These are phyloP conservation scores for Hypsizygus marmoreus DNA, from an alignment of 768 basidiomycete genomes.

Conservation along the genomic window DNA sequence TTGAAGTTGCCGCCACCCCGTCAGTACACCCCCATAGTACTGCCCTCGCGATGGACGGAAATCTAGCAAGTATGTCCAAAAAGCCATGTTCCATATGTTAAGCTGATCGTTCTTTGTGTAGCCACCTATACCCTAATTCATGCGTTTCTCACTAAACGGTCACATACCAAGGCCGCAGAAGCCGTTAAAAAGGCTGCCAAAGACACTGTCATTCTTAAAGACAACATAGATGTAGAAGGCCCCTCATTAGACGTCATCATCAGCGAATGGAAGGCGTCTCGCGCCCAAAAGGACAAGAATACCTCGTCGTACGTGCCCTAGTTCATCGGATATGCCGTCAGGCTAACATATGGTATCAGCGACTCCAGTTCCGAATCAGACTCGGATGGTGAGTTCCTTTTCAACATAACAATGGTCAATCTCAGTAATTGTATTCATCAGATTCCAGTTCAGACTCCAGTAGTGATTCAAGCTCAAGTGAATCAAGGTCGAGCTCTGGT, in stretches of 20 bases:
- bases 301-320: constrained; percentile 19
- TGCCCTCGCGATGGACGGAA: constrained; percentile 44
- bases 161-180: constrained; percentile 70
- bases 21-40: background rate
- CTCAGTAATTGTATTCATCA: constrained; percentile 8
- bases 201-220: constrained; percentile 59
- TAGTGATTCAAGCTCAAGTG: constrained; percentile 27
- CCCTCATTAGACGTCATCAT: constrained; percentile 68
- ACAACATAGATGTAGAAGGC: constrained; percentile 46
- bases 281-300: constrained; percentile 23
- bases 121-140: constrained; percentile 79
- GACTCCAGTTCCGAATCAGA: constrained; percentile 21
- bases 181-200: constrained; percentile 76
- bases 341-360: constrained; percentile 5
- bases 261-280: constrained; percentile 56
- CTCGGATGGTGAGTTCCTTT: constrained; percentile 22
- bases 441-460: constrained; percentile 25
- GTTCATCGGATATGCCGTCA: constrained; percentile 7
- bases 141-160: constrained; percentile 65
- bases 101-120: constrained; percentile 28
- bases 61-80: constrained; percentile 58
- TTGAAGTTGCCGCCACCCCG: constrained; percentile 1
- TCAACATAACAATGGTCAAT: background rate
- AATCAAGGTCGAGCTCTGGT: constrained; percentile 26
- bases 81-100: too few species aligned